Conservation (phyloP, 495 filamentous ascomycete genomes). For the Daldinia caldariorum region DNA sequence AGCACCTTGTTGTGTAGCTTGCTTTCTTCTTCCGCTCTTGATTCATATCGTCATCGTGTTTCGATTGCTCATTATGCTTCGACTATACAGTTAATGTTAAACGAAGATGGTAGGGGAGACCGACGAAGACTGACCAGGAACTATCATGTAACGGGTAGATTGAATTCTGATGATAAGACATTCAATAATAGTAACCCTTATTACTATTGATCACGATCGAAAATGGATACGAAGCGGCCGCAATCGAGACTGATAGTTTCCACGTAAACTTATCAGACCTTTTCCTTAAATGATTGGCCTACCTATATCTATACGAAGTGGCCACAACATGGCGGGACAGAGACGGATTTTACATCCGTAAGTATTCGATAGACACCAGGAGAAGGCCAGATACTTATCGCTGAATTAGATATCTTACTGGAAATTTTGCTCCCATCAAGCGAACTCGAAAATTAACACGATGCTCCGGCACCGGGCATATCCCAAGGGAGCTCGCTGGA, state of each 20-base stretch:
- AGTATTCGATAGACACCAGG: slow-evolving; percentile 21
- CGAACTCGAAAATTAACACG: slow-evolving; percentile 57
- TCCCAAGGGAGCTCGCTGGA: slow-evolving; percentile 67
- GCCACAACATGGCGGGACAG: slow-evolving; percentile 15
- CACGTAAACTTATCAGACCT: background rate
- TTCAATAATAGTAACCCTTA: background rate
- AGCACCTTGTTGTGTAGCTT: background rate
- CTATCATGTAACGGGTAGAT: background rate
- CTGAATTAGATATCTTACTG: slow-evolving; percentile 58
- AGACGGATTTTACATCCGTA: slow-evolving; percentile 26
- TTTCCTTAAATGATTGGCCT: background rate
- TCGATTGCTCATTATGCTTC: background rate
- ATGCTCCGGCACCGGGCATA: slow-evolving; percentile 62
- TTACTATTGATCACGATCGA: too few species aligned
- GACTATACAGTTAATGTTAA: background rate
- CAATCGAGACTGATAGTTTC: background rate
- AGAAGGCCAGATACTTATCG: slow-evolving; percentile 2
- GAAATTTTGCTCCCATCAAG: slow-evolving; percentile 72
- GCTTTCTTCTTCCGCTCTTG: background rate
- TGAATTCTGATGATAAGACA: background rate
- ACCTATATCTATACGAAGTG: background rate
- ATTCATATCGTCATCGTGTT: background rate
- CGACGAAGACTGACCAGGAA: background rate
- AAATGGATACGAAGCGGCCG: background rate
- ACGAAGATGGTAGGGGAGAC: background rate